These are phyloP conservation scores for Exutisphaerella laricina DNA, from an alignment of 2,329 filamentous ascomycete species.

Conservation along the genomic window DNA sequence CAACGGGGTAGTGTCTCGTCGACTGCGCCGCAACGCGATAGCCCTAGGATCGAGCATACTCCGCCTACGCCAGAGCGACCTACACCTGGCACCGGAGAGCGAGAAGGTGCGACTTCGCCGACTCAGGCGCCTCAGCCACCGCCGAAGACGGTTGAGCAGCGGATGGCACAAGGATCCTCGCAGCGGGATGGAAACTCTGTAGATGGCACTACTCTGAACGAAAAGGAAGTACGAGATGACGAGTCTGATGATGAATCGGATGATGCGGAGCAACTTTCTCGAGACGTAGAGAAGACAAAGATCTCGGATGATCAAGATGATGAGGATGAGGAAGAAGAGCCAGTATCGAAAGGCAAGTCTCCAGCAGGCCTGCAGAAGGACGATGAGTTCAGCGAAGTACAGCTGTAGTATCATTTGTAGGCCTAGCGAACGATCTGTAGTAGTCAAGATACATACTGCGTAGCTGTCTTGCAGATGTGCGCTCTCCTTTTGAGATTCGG, in stretches of 20 bases:
- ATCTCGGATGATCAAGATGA: constrained; percentile 13
- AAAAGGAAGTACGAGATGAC: constrained; percentile 26
- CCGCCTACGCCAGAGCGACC: constrained; percentile 46
- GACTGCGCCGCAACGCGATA: constrained; percentile 32
- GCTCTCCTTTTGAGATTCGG: too few species aligned
- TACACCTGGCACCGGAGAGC: constrained; percentile 12
- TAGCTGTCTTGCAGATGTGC: too few species aligned
- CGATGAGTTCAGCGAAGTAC: constrained; percentile 28
- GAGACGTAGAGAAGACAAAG: constrained; percentile 23
- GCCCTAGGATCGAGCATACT: constrained; percentile 46
- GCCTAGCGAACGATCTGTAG: too few species aligned
- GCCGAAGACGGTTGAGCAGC: constrained; percentile 23
- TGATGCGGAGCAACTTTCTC: constrained; percentile 20
- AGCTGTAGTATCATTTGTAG: constrained; percentile 17
- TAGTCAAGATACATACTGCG: too few species aligned
- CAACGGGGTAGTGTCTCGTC: constrained; percentile 27
- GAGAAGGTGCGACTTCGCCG: constrained; percentile 9
- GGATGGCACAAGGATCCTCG: constrained; percentile 22
- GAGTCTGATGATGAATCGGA: constrained; percentile 23
- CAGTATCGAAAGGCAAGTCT: constrained; percentile 3
- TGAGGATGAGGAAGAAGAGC: constrained; percentile 4
- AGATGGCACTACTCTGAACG: constrained; percentile 25
- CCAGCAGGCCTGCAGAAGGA: constrained; percentile 14
- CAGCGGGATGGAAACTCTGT: constrained; percentile 26
- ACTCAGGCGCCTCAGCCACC: constrained; percentile 25